phyloP scores from a whole-genome alignment of 202 grass and related monocot genomes.

The Hordeum pubiflorum region DNA sequence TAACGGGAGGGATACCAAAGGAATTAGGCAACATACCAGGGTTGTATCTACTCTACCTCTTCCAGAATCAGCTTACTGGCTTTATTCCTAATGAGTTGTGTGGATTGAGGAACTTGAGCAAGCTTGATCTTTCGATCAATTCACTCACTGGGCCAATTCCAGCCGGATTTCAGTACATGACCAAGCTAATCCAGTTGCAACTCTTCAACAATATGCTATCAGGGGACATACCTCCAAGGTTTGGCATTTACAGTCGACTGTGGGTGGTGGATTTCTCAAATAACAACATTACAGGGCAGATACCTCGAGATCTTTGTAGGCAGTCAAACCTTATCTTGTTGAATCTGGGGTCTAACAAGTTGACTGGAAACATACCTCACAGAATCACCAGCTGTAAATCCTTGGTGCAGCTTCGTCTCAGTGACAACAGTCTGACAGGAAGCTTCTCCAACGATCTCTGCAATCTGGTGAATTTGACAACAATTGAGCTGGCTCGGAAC shows the following conservation, averaged over 20 bases:
- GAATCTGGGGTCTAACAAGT: conserved; percentile 71
- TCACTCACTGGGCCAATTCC: conserved; percentile 73
- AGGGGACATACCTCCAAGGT: conserved; percentile 68
- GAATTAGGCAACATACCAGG: conserved; percentile 65
- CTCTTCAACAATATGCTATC: conserved; percentile 76
- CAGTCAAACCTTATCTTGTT: conserved; percentile 92
- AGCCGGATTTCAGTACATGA: conserved; percentile 68
- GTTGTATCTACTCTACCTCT: conserved; percentile 69
- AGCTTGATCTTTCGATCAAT: conserved; percentile 96
- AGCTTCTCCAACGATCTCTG: conserved; percentile 89
- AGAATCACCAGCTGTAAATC: conserved; percentile 76
- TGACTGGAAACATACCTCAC: conserved; percentile 79
- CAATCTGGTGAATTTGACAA: conserved; percentile 74
- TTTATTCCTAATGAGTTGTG: conserved; percentile 62
- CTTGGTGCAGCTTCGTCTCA: conserved; percentile 75
- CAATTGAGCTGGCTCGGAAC: conserved; percentile 77
- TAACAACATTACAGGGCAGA: conserved; percentile 75
- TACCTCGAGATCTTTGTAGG: conserved; percentile 75
- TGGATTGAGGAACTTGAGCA: conserved; percentile 66
- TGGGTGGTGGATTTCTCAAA: conserved; percentile 98
- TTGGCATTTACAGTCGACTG: conserved; percentile 75
- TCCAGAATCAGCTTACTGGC: conserved; percentile 84
- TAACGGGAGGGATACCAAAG: conserved; percentile 69
- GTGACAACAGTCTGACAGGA: conserved; percentile 74
- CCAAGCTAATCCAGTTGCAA: conserved; percentile 63